Evolutionary conservation across 2,329 filamentous ascomycete genomes (phyloP).

Genomic region (Drechslera avenae): DNA sequence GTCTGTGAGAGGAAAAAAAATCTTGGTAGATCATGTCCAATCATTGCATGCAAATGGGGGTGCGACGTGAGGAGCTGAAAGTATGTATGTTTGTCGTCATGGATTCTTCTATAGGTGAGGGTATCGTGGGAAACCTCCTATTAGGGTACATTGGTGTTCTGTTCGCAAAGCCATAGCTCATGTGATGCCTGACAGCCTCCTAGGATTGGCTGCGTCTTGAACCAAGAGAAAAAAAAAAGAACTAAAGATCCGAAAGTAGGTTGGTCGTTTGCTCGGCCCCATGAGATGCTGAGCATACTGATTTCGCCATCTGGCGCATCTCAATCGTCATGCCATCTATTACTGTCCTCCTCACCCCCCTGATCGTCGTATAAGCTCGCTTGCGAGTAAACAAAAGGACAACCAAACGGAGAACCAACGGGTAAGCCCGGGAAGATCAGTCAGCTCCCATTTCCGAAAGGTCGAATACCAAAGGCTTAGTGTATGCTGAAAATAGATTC

Average conservation of each 20-base stretch:
- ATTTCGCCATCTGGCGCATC: background rate
- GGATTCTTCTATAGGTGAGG: constrained; percentile 14
- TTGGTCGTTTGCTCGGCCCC: background rate
- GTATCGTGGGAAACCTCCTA: constrained; percentile 12
- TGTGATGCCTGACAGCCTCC: background rate
- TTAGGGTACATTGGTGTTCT: constrained; percentile 12
- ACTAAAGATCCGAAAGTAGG: background rate
- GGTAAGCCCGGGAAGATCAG: background rate
- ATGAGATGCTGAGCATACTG: background rate
- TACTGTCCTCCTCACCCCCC: background rate
- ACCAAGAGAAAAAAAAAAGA: too few relatives aligned
- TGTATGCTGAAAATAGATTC: background rate
- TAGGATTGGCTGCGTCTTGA: too few relatives aligned
- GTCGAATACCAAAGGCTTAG: background rate
- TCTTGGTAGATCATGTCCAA: background rate
- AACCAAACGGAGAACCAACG: background rate
- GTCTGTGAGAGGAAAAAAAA: too few relatives aligned
- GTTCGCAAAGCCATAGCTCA: constrained; percentile 4
- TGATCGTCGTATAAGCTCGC: constrained; percentile 3
- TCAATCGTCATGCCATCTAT: constrained; percentile 1
- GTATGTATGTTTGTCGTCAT: constrained; percentile 7
- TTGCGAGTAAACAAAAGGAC: background rate
- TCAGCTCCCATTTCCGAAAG: background rate
- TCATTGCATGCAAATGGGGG: background rate
- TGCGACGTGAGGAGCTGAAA: background rate